A percentile compares a stretch with the other conserved stretches of the same genome.
Evolutionary conservation across 2,329 filamentous ascomycete species (phyloP).

Genomic region (Polychaeton citri): DNA sequence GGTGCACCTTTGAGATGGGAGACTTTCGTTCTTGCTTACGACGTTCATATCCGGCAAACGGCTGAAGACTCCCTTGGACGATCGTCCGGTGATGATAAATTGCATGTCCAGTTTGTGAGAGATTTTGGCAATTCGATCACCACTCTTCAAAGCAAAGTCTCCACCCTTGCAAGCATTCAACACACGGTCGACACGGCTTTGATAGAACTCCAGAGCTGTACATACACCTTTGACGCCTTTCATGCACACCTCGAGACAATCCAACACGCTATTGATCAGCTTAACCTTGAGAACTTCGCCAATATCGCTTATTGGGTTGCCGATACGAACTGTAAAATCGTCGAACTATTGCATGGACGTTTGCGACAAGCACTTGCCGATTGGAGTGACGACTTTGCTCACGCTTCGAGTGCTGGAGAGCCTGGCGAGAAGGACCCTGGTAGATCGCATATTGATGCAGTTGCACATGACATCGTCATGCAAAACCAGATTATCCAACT

Average conservation of each 20-base stretch:
- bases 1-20: slow-evolving; percentile 91
- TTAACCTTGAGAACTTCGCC: slow-evolving; percentile 91
- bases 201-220: slow-evolving; percentile 68
- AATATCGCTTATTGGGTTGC: slow-evolving; percentile 87
- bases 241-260: slow-evolving; percentile 69
- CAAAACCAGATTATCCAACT: slow-evolving; percentile 95
- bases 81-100: slow-evolving; percentile 16
- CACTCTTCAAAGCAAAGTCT: slow-evolving; percentile 75
- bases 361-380: slow-evolving; percentile 70
- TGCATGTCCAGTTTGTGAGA: slow-evolving; percentile 86
- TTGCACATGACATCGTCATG: slow-evolving; percentile 92
- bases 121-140: slow-evolving; percentile 84
- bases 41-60: slow-evolving; percentile 64
- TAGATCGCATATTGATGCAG: slow-evolving; percentile 53
- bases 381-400: slow-evolving; percentile 76
- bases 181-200: slow-evolving; percentile 70
- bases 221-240: slow-evolving; percentile 70
- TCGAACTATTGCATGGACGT: slow-evolving; percentile 64
- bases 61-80: slow-evolving; percentile 16
- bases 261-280: slow-evolving; percentile 84
- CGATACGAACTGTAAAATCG: slow-evolving; percentile 74
- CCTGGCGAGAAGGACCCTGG: slow-evolving; percentile 21
- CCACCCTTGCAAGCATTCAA: slow-evolving; percentile 64
- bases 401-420: slow-evolving; percentile 17
- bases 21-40: slow-evolving; percentile 93